A percentile compares a stretch with the other conserved stretches of the same genome.
phyloP scores from a whole-genome alignment of 202 grass and related monocot genomes.

The Digitaria exilis region DNA sequence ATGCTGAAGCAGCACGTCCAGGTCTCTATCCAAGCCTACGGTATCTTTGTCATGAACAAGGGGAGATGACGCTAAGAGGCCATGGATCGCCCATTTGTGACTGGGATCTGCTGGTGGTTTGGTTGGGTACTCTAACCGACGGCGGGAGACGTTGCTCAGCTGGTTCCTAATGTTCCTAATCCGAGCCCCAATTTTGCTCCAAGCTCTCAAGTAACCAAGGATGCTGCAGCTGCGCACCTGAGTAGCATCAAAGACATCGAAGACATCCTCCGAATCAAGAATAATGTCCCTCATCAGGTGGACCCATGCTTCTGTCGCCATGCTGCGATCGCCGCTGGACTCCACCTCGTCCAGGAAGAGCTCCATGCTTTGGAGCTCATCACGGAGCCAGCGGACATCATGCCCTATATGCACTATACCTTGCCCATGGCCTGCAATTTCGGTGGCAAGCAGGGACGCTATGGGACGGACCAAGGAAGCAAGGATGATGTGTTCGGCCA shows the following conservation, averaged over 20 bases:
- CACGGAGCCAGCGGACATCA: constrained; percentile 34
- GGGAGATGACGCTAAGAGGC: constrained; percentile 33
- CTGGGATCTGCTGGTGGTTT: neutral
- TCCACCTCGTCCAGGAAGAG: constrained; percentile 40
- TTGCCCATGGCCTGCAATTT: constrained; percentile 1
- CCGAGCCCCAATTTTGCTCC: constrained; percentile 7
- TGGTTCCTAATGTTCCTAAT: constrained; percentile 29
- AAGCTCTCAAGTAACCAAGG: constrained; percentile 9
- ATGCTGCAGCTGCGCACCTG: neutral
- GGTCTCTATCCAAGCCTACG: constrained; percentile 36
- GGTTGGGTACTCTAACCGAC: constrained; percentile 19
- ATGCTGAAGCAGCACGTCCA: constrained; percentile 1
- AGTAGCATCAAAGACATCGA: constrained; percentile 20
- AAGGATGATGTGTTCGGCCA: constrained; percentile 37
- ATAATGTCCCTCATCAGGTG: constrained; percentile 30
- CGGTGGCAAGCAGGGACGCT: constrained; percentile 29
- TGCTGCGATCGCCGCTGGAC: neutral
- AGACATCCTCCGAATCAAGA: constrained; percentile 1
- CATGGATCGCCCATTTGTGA: constrained; percentile 17
- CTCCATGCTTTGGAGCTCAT: constrained; percentile 40
- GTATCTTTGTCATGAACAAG: constrained; percentile 41
- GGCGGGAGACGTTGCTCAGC: constrained; percentile 33
- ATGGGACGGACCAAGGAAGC: constrained; percentile 44
- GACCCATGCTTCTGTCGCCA: constrained; percentile 28
- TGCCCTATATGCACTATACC: neutral